Percentiles rank a stretch among this genome's conserved stretches.
Conservation (phyloP, 148 eudicot genomes). For the Spergularia bocconei region DNA sequence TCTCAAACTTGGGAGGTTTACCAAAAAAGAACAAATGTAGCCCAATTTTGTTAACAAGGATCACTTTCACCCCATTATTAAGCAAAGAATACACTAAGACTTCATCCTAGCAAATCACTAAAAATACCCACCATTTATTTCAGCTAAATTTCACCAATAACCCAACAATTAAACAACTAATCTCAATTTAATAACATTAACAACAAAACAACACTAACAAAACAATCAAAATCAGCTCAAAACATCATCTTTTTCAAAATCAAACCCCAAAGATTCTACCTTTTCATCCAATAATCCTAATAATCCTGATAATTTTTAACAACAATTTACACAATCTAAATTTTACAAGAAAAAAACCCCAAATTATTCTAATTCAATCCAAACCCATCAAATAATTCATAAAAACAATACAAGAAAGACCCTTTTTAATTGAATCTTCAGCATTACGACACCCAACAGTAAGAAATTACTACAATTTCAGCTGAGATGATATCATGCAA, state of each 20-base stretch:
- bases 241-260: not conserved
- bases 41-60: slow-evolving; percentile 10
- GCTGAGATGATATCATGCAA: slow-evolving; percentile 11
- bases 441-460: not conserved
- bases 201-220: not conserved
- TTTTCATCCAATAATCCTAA: not conserved
- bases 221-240: not conserved
- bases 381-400: not conserved
- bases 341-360: slow-evolving; percentile 5
- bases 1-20: not conserved
- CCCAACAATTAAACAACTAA: not conserved
- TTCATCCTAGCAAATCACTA: not conserved
- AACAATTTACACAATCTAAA: not conserved
- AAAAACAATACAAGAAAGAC: not conserved
- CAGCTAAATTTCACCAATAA: not conserved
- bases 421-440: not conserved
- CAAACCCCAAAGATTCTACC: not conserved
- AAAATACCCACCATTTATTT: not conserved
- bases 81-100: slow-evolving; percentile 26
- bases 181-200: not conserved
- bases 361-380: not conserved
- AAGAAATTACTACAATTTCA: slow-evolving; percentile 12
- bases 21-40: not conserved
- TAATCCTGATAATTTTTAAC: not conserved
- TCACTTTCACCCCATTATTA: slow-evolving; percentile 21